Evolutionary conservation across 345 rosid species (phyloP), one percentile per base, ranked within the genome.

Genomic region (Heritiera fomes): DNA sequence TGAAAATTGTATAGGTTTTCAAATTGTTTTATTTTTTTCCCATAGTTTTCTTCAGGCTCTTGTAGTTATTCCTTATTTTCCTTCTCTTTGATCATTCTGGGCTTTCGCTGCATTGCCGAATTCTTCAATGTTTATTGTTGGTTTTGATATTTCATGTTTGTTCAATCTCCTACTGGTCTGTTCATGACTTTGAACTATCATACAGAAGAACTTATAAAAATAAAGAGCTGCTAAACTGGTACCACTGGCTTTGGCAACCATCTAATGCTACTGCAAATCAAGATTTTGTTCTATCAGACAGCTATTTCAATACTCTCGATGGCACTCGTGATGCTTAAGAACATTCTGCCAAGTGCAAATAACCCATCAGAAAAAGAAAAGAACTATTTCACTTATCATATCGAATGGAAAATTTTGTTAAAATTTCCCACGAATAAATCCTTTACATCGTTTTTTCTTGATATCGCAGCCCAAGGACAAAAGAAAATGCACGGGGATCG

Each of bases 1-100:
- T 81, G 83, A 72, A 14, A 7, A 41, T 13, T 85, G 84, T 90
- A 87, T 84, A 87, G 86, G 72, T 86, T 76, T 79, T 79, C 80
- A 58, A 64, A 28, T 78, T 58, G 32, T 69, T 73, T 80, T 80
- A 46, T 62, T 67, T 52, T 67, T 20, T 56, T 38, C 30, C 23
- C 63, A 30, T 18, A 5, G 60, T 4, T 68, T 67, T 45, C 23
- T 73, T 38, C 18, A 20, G 34, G 32, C 64, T 40, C 46, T 56
- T 73, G n/a, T 20, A 56, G 8, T 56, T 40, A 11, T 64, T 38
- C n/a, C 69, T 56, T 56, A 56, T n/a, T 56, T 49, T 13, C 17
- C 15, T 0, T 7, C 15, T 49, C 8, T 49, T 49, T 12, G 12
- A 14, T 4, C 18, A 67, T n/a, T 43, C 40, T 47, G 41, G 41